Base-by-base conservation (phyloP, 371 early-diverging fungal species). In the Mortierella sp. region DNA sequence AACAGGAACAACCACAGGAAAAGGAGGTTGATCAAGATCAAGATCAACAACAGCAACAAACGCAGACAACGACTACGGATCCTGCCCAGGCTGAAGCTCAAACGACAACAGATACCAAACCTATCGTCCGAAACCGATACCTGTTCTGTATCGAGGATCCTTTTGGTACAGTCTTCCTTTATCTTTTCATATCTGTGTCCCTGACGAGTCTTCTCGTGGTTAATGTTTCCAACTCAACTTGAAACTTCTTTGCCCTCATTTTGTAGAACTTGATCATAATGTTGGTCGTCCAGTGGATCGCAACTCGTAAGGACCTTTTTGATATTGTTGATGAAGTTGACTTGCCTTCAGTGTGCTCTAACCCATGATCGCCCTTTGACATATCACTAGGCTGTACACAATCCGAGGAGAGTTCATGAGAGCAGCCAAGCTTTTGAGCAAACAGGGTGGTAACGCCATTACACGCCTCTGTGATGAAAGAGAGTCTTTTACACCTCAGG, bases 341-440 rank as follows among this genome's bases (percentile, higher is more conserved):
- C n/a, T n/a, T n/a, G n/a, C n/a, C n/a, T 31, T 34, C 16, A 17
- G 28, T 29, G 28, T 9, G 8, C 45, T n/a, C 34, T 57, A 34
- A 63, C n/a, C n/a, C 24, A 27, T 40, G 0, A 12, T 21, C 19
- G 39, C 39, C 44, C 44, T 43, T 16, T 19, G 16, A 43, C 22
- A n/a, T 47, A 21, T 17, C 8, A 22, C 13, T 24, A 80, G 71
- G 7, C 47, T 80, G 37, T 80, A 67, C 37, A 63, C 77, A 17
- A 80, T 80, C 45, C 66, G 80, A 54, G 80, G 80, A 14, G 80
- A 80, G 51, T 80, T 80, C 47, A 80, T 80, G 70, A 47, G 80
- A 34, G 80, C 80, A 3, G 71, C 80, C 53, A 80, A 80, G n/a
- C 71, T 77, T 16, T 39, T 76, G 44, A 76, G 77, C 51, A 68